Evolutionary conservation across 73 alveolate species (phyloP).

Genomic region (Paramecium caudatum): DNA sequence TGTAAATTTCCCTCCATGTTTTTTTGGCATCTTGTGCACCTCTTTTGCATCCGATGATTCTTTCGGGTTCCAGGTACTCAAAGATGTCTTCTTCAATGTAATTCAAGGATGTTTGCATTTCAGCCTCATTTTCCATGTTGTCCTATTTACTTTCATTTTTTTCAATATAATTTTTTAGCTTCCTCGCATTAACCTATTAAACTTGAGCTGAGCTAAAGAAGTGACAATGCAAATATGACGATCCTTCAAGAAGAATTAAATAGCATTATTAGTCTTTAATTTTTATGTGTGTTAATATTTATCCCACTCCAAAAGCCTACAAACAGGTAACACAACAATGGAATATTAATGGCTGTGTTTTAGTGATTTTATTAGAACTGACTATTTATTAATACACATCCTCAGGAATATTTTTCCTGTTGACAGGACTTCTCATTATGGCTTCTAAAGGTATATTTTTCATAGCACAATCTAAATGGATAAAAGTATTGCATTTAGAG

Average conservation of each 20-base stretch:
- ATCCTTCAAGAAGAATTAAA: constrained; percentile 17
- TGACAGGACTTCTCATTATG: constrained; percentile 69
- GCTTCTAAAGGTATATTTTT: constrained; percentile 71
- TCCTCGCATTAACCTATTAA: constrained; percentile 63
- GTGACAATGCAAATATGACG: constrained; percentile 74
- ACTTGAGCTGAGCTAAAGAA: constrained; percentile 71
- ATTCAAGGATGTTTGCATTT: constrained; percentile 50
- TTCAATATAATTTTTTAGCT: constrained; percentile 71
- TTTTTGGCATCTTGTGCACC: constrained; percentile 67
- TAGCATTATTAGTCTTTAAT: constrained; percentile 53
- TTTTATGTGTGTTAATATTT: constrained; percentile 63
- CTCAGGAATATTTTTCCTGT: constrained; percentile 57
- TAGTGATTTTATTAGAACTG: not conserved
- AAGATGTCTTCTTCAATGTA: constrained; percentile 73
- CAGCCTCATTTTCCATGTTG: constrained; percentile 65
- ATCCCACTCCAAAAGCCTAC: constrained; percentile 25
- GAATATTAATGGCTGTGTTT: not conserved
- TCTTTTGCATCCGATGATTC: constrained; percentile 78
- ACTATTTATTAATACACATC: not conserved
- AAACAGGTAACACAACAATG: not conserved
- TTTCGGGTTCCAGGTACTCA: constrained; percentile 77
- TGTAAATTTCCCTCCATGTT: constrained; percentile 61
- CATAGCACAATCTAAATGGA: constrained; percentile 71
- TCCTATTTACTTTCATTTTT: constrained; percentile 70
- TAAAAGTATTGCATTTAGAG: constrained; percentile 54